Evolutionary conservation across 2,329 filamentous ascomycete species (phyloP).

Genomic region (Phaeosphaeriaceae sp.): DNA sequence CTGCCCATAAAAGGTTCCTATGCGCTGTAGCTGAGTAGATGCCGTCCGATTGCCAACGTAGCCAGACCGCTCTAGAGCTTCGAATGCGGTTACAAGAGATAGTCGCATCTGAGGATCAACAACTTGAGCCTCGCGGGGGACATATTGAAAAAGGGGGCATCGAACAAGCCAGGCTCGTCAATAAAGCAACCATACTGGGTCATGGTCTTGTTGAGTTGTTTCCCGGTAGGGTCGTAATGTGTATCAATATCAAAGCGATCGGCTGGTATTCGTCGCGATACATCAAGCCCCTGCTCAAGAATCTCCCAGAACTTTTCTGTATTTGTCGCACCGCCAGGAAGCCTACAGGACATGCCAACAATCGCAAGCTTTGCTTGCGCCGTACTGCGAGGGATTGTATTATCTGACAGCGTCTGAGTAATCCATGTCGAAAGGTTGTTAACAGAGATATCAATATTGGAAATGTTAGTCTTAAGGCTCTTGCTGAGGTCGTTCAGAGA

Average conservation of each 20-base stretch:
- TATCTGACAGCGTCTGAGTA: no score
- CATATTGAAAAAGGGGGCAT: constrained; percentile 36
- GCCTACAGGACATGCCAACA: constrained; percentile 43
- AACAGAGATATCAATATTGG: no score
- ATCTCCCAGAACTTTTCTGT: constrained; percentile 45
- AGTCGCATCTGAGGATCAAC: constrained; percentile 34
- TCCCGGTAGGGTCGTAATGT: constrained; percentile 23
- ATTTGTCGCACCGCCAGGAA: constrained; percentile 27
- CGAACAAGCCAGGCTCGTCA: neutral
- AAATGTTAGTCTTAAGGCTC: no score
- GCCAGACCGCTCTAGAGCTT: constrained; percentile 26
- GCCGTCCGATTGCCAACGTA: constrained; percentile 35
- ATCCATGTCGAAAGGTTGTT: no score
- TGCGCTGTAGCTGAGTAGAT: constrained; percentile 34
- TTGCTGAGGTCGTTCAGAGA: no score
- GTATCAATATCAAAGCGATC: constrained; percentile 20
- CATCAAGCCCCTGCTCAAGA: constrained; percentile 34
- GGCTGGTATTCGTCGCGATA: constrained; percentile 31
- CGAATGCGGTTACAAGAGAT: constrained; percentile 30
- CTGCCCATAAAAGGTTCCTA: constrained; percentile 42
- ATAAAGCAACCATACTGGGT: constrained; percentile 17
- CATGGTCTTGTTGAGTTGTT: constrained; percentile 14
- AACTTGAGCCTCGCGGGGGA: constrained; percentile 33
- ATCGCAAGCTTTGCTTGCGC: constrained; percentile 30
- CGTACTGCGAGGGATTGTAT: neutral